Evolutionary conservation across 176 grass and related monocot genomes (phyloP), one percentile per base, ranked within the genome.

Genomic region (Rhipidocladum racemiflorum): DNA sequence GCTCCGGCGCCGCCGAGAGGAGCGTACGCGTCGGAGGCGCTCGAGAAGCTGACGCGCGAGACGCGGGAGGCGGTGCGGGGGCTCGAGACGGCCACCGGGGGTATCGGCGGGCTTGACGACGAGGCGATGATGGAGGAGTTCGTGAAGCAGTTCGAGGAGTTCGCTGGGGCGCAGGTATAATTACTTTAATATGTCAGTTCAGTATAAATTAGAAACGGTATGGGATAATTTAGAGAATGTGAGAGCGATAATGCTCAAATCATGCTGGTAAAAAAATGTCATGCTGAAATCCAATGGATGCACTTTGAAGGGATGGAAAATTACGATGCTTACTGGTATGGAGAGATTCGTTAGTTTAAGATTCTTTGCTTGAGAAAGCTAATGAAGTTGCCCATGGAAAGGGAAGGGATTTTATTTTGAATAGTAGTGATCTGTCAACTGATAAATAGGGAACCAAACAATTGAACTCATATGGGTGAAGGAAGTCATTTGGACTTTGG

Each of bases 121-220:
- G 95, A 94, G 12, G 74, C 86, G n/a, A 99, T 99, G 92, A 94
- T 95, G 55, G 91, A 99, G 69, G 96, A 99, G 80, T 99, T 99
- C 21, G 91, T 95, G 66, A 99, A 99, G 92, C 96, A 99, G 89
- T 99, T 99, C 45, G 87, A 99, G 91, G 89, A 99, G 77, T 86
- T 95, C n/a, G 89, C 92, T 2, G 96, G 96, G 28, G 81, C 77
- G 24, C 92, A 93, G 96, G 96, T 99, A 77, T n/a, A 7, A 9
- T 71, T 60, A 38, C 21, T 43, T 36, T 42, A 60, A 28, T 14
- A 20, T 83, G 18, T 6, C 2, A 59, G 55, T 48, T 77, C 16
- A 18, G 27, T n/a, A 2, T 42, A 76, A 84, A 9, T 72, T 45
- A 44, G 17, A 70, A 60, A 60, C 21, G 0, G 11, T 23, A 45